phyloP scores from a whole-genome alignment of 1,284 basidiomycete species.

The Moniliophthora roreri region DNA sequence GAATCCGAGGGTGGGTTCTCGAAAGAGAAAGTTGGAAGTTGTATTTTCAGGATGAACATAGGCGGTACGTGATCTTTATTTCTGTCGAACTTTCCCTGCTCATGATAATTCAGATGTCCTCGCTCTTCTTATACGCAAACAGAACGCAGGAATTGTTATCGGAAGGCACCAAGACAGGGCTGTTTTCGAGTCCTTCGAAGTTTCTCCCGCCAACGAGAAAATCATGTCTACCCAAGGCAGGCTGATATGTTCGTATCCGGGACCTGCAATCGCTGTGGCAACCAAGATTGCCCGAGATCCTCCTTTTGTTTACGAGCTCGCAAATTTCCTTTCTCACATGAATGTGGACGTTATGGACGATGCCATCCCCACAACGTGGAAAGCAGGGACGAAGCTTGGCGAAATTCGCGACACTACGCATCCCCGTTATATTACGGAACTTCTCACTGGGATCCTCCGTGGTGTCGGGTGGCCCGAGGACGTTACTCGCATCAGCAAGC shows the following conservation, averaged over 20 bases:
- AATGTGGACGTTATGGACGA: constrained; percentile 6
- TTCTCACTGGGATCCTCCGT: constrained; percentile 30
- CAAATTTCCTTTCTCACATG: constrained; percentile 13
- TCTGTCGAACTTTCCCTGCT: too few relatives aligned
- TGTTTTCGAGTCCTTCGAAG: constrained; percentile 43
- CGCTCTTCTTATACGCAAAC: constrained; percentile 35
- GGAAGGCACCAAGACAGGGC: constrained; percentile 23
- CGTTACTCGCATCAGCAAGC: constrained; percentile 34
- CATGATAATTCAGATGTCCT: constrained; percentile 25
- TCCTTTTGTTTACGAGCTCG: constrained; percentile 21
- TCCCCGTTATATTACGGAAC: constrained; percentile 13
- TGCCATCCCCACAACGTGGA: neutral
- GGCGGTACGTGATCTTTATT: neutral
- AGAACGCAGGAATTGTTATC: constrained; percentile 44
- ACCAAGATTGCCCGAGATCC: constrained; percentile 14
- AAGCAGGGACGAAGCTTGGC: neutral
- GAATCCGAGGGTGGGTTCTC: neutral
- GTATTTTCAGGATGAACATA: neutral
- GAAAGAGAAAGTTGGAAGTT: neutral
- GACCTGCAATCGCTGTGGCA: constrained; percentile 24
- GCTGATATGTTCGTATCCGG: constrained; percentile 33
- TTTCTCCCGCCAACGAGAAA: constrained; percentile 28
- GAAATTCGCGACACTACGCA: constrained; percentile 9
- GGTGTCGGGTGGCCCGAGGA: constrained; percentile 26
- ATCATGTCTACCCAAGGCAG: constrained; percentile 38